These are phyloP conservation scores for Rosa hybrid DNA, from an alignment of 331 rosid genomes.

Conservation along the genomic window DNA sequence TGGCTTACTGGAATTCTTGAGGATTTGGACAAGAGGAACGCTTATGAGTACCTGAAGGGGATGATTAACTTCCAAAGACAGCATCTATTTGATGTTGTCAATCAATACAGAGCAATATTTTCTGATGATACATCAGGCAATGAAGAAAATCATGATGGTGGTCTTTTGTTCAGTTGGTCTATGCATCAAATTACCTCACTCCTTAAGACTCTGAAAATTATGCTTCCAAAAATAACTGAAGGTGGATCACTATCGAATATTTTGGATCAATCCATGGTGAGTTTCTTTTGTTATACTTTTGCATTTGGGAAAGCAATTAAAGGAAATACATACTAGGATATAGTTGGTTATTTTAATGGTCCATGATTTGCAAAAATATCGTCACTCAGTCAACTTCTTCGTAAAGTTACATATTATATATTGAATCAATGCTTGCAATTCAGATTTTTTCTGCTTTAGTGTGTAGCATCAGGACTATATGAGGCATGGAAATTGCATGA, in stretches of 20 bases:
- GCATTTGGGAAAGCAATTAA: slow-evolving; percentile 1
- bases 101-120: slow-evolving; percentile 98
- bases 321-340: neutral
- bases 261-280: slow-evolving; percentile 98
- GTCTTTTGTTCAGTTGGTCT: slow-evolving; percentile 99
- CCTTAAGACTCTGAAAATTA: slow-evolving; percentile 75
- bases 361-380: slow-evolving; percentile 8
- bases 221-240: slow-evolving; percentile 98
- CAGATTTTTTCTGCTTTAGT: too few species aligned
- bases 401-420: neutral
- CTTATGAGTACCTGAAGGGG: slow-evolving; percentile 87
- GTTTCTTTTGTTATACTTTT: slow-evolving; percentile 24
- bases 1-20: slow-evolving; percentile 97
- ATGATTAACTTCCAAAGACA: slow-evolving; percentile 91
- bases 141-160: slow-evolving; percentile 96
- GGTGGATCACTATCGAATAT: slow-evolving; percentile 96
- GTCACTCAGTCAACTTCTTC: neutral
- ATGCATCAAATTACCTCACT: slow-evolving; percentile 96
- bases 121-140: slow-evolving; percentile 97
- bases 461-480: too few species aligned
- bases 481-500: too few species aligned
- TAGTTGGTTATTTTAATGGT: neutral
- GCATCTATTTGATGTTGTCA: slow-evolving; percentile 99
- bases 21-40: slow-evolving; percentile 86
- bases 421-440: neutral